Conservation (phyloP, 768 basidiomycete genomes). For the Rhodotorula babjevae region DNA sequence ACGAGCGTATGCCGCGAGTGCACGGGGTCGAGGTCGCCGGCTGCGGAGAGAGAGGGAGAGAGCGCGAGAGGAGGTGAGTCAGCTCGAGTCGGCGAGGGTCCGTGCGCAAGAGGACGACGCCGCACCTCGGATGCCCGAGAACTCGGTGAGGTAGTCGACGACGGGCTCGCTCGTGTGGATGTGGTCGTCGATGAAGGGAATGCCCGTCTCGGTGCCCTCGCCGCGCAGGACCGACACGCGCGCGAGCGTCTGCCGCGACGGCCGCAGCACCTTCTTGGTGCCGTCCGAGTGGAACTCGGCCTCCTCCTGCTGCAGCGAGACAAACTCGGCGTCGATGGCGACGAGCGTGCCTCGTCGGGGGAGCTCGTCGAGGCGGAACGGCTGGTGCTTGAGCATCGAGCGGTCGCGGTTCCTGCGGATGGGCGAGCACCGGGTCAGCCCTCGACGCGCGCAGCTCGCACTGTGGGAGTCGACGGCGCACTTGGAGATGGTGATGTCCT, state of each 20-base stretch:
- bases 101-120: slow-evolving; percentile 25
- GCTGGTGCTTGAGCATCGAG: slow-evolving; percentile 69
- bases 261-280: slow-evolving; percentile 83
- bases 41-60: slow-evolving; percentile 50
- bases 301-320: slow-evolving; percentile 97
- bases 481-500: slow-evolving; percentile 84
- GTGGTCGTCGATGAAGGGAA: slow-evolving; percentile 96
- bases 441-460: background rate
- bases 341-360: slow-evolving; percentile 81
- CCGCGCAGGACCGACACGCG: slow-evolving; percentile 91
- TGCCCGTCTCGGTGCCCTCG: slow-evolving; percentile 67
- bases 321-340: slow-evolving; percentile 96
- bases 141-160: slow-evolving; percentile 95
- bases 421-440: background rate
- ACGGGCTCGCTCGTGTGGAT: slow-evolving; percentile 94
- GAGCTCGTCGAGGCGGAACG: slow-evolving; percentile 66
- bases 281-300: slow-evolving; percentile 92
- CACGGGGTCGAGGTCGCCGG: slow-evolving; percentile 83
- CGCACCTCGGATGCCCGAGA: slow-evolving; percentile 89
- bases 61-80: slow-evolving; percentile 3
- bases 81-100: background rate
- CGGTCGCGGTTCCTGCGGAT: slow-evolving; percentile 69
- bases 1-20: slow-evolving; percentile 81
- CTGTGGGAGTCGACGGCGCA: slow-evolving; percentile 47
- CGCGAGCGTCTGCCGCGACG: slow-evolving; percentile 84